A percentile compares a stretch with the other conserved stretches of the same genome.
phyloP scores from a whole-genome alignment of 2,329 filamentous ascomycete species.

The Epichloe uncinata region DNA sequence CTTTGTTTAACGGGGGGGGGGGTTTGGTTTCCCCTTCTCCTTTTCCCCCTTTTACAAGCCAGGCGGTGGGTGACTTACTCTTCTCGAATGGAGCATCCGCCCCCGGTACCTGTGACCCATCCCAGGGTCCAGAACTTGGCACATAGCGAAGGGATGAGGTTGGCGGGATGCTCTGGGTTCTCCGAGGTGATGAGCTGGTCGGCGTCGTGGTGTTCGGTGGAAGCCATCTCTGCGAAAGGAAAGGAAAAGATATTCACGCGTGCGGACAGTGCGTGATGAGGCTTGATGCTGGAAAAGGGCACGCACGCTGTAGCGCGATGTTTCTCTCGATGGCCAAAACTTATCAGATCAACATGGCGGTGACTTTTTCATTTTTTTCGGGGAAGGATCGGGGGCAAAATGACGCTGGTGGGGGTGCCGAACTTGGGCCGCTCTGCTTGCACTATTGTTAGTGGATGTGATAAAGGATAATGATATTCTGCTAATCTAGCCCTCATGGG shows the following conservation, averaged over 20 bases:
- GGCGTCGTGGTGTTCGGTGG: conserved; percentile 5
- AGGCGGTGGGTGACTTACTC: conserved; percentile 27
- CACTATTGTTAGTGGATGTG: too few species aligned
- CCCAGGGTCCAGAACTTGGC: conserved; percentile 90
- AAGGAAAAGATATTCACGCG: too few species aligned
- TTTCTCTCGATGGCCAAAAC: too few species aligned
- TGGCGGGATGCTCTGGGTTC: conserved; percentile 80
- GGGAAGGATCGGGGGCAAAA: not conserved
- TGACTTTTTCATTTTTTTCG: not conserved
- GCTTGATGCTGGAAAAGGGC: too few species aligned
- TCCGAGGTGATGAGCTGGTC: conserved; percentile 46
- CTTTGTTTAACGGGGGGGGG: too few species aligned
- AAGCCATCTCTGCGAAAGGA: not conserved
- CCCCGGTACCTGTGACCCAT: conserved; percentile 84
- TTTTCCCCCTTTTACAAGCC: not conserved
- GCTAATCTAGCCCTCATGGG: too few species aligned
- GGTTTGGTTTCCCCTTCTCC: not conserved
- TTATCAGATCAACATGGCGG: too few species aligned
- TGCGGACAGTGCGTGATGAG: too few species aligned
- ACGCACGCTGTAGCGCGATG: too few species aligned
- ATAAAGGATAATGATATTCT: too few species aligned
- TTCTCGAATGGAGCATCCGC: conserved; percentile 63
- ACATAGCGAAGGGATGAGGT: conserved; percentile 86
- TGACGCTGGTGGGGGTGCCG: conserved; percentile 3
- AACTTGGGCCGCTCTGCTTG: conserved; percentile 1